phyloP scores from a whole-genome alignment of 176 grass and related monocot genomes.

The Aegilops sharonensis region DNA sequence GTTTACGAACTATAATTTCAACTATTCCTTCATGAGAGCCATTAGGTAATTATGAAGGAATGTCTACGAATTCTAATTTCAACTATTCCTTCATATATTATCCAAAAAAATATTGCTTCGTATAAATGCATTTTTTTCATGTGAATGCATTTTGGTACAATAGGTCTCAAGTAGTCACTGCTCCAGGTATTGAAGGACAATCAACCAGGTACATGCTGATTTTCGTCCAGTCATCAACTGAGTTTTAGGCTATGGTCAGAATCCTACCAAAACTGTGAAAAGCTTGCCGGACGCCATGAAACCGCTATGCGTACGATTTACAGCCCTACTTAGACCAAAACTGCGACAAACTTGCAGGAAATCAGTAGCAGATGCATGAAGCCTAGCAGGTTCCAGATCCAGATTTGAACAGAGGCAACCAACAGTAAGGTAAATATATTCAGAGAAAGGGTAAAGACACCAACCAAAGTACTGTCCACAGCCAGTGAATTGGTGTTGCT shows the following conservation, averaged over 20 bases:
- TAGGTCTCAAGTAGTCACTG: background rate
- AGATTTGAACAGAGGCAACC: background rate
- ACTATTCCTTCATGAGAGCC: background rate
- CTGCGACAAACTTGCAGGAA: slow-evolving; percentile 11
- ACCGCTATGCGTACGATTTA: background rate
- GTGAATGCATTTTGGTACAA: background rate
- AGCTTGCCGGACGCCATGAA: background rate
- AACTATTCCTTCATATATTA: background rate
- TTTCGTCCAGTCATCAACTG: background rate
- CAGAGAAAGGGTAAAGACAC: slow-evolving; percentile 36
- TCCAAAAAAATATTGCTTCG: background rate
- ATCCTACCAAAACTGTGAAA: background rate
- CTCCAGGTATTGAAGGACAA: background rate
- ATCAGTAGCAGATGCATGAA: background rate
- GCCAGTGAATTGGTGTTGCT: slow-evolving; percentile 51
- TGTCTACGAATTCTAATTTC: background rate
- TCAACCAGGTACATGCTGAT: background rate
- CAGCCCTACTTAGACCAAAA: background rate
- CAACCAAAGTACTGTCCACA: slow-evolving; percentile 68
- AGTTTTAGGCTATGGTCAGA: background rate
- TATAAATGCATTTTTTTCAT: background rate
- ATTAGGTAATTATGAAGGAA: background rate
- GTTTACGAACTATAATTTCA: background rate
- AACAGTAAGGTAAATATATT: slow-evolving; percentile 21
- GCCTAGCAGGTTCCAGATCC: background rate